Evolutionary conservation across 768 basidiomycete species (phyloP), one percentile per base, ranked within the genome.

Genomic region (Lactarius sp.): DNA sequence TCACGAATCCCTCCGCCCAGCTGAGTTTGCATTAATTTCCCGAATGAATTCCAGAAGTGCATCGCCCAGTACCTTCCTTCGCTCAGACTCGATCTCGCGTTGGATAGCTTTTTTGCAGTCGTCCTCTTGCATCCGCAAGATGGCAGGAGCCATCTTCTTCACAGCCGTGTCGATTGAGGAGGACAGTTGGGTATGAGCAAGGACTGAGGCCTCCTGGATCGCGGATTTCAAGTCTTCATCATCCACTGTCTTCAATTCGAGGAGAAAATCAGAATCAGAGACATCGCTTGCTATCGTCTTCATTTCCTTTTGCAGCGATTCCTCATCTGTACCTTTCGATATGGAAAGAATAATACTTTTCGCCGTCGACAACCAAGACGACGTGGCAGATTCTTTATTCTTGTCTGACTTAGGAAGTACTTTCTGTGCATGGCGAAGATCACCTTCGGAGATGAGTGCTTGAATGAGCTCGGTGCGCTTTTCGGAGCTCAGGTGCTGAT

Each of bases 221-320:
- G 58, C 7, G 1, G 41, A 20, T 4, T 47, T 8, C 13, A 56
- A 13, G 12, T 66, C 62, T 12, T 50, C 34, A n/a, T 60, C 52
- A 2, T 36, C 36, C 8, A 68, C 50, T 3, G n/a, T 14, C 3
- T 47, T 50, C 8, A 68, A 20, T 20, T 27, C 7, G 9, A 47
- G 31, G 1, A 70, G 60, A 42, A 68, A 70, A 12, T 16, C 20
- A 1, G 49, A 14, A 46, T 70, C 65, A 2, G 56, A 12, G n/a
- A 54, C 10, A 1, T 2, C 12, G 2, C 1, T 22, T 27, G 56
- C 53, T n/a, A 49, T 36, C 31, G 33, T 42, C 14, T 56, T 62
- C 42, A 60, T 47, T 13, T 66, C 62, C 36, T n/a, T 58, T 34
- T 52, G 20, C 20, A 51, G 37, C 5, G 42, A 41, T 0, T 56